Conservation (phyloP, 192 early-diverging fungal species). For the Gigaspora rosea region DNA sequence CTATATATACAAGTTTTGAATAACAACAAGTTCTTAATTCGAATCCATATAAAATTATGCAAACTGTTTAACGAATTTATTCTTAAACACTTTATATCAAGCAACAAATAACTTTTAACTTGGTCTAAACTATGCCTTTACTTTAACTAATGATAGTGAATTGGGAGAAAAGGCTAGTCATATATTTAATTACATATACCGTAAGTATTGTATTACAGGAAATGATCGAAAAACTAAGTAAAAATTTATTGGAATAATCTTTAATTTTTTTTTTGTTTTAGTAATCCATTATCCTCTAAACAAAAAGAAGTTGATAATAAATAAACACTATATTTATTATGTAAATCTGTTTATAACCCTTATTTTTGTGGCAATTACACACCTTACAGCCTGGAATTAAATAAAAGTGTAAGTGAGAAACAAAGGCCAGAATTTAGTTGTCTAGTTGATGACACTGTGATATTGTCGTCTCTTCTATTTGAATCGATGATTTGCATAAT, state of each 20-base stretch:
- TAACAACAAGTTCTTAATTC: constrained; percentile 3
- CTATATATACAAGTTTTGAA: constrained; percentile 32
- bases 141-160: constrained; percentile 1
- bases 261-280: constrained; percentile 25
- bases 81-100: constrained; percentile 13
- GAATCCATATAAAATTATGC: constrained; percentile 24
- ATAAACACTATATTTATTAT: neutral
- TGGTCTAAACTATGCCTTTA: neutral
- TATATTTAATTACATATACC: constrained; percentile 28
- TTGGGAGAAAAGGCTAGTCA: constrained; percentile 11
- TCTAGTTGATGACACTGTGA: constrained; percentile 20
- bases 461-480: neutral
- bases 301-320: neutral
- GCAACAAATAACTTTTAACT: constrained; percentile 23
- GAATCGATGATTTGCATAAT: too few species aligned
- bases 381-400: constrained; percentile 24
- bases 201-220: constrained; percentile 27
- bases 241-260: constrained; percentile 3
- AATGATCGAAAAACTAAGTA: neutral
- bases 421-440: constrained; percentile 28
- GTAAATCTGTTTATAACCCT: constrained; percentile 21
- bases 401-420: neutral
- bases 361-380: constrained; percentile 21
- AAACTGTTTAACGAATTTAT: constrained; percentile 12
- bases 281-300: constrained; percentile 18